Base-by-base conservation (phyloP, 495 filamentous ascomycete genomes). In the Penicillium riverlandense region DNA sequence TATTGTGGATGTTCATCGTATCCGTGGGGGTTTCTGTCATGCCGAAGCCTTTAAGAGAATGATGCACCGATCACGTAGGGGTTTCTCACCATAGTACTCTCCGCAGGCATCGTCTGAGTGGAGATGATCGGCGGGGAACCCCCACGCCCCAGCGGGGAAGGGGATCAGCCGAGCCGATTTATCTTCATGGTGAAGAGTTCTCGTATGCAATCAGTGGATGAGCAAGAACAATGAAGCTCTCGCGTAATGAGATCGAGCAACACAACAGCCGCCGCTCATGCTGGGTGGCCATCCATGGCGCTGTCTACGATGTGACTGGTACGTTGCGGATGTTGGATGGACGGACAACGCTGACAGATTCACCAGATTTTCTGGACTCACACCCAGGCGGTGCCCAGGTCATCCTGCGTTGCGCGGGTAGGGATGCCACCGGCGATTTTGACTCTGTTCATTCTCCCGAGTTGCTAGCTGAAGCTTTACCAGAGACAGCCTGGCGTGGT, bases 371-470 rank as follows among this genome's bases (percentile, higher is more conserved):
- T 40, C 33, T 65, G 8, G 54, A 71, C 63, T 76, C 84, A 50
- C 86, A 90, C 52, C 89, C 89, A 3, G 89, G 89, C 9, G 89
- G 89, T 1, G 67, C 73, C 31, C 77, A 79, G 43, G 85, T 90
- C 48, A 90, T 95, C 47, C 71, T 95, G 43, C 86, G 86, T 55
- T 87, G 86, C 66, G 88, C 88, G 6, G 88, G 88, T 33, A 88
- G 83, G 66, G 88, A 95, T 69, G 88, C 87, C 7, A 91, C 88
- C 4, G 81, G 82, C 43, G 87, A 82, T 58, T 94, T 85, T 61
- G 85, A 88, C 32, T 84, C 86, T 1, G 85, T 90, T 47, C 88
- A 95, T 57, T 79, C 87, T 13, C 76, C 80, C 8, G 85, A 90
- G 4, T 14, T 60, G 0, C 33, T 70, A 5, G 38, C 36, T 2